Percentiles rank a stretch among this genome's conserved stretches.
These are phyloP conservation scores for Mycothermus thermophilus DNA, from an alignment of 495 filamentous ascomycete genomes.

Conservation along the genomic window DNA sequence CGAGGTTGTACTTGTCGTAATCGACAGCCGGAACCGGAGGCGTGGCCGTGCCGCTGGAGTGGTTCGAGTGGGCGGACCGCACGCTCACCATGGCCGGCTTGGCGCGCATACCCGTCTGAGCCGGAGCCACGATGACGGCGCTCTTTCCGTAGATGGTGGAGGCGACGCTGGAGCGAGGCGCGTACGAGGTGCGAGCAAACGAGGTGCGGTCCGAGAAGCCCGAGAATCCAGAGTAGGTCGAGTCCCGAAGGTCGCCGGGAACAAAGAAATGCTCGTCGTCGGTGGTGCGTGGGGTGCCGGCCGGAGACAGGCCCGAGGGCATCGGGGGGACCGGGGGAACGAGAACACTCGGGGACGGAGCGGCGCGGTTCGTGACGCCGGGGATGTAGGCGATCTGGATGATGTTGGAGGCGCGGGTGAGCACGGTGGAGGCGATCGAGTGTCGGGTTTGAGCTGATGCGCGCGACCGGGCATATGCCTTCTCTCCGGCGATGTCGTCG, in stretches of 20 bases:
- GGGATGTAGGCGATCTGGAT: slow-evolving; percentile 99
- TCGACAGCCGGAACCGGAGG: slow-evolving; percentile 43
- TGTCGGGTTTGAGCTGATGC: slow-evolving; percentile 75
- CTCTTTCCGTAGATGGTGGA: slow-evolving; percentile 87
- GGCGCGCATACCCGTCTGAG: slow-evolving; percentile 68
- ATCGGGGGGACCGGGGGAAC: slow-evolving; percentile 88
- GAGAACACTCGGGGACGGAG: slow-evolving; percentile 65
- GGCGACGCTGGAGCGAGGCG: slow-evolving; percentile 65
- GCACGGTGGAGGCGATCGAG: slow-evolving; percentile 88
- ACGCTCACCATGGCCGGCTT: slow-evolving; percentile 87
- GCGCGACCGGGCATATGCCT: slow-evolving; percentile 44
- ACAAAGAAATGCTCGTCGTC: slow-evolving; percentile 90
- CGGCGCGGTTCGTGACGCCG: slow-evolving; percentile 86
- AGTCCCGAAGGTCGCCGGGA: slow-evolving; percentile 81
- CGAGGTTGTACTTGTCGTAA: slow-evolving; percentile 36
- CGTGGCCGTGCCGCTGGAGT: slow-evolving; percentile 30
- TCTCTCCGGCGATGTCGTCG: slow-evolving; percentile 40
- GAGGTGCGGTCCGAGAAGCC: slow-evolving; percentile 53
- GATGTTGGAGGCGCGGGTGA: slow-evolving; percentile 92
- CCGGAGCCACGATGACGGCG: slow-evolving; percentile 61
- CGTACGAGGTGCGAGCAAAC: slow-evolving; percentile 50
- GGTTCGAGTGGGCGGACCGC: slow-evolving; percentile 42
- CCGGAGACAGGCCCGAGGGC: slow-evolving; percentile 49
- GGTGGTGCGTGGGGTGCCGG: slow-evolving; percentile 40
- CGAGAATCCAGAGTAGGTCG: slow-evolving; percentile 55